A percentile compares a stretch with the other conserved stretches of the same genome.
These are phyloP conservation scores for Diaporthe sp. DNA, from an alignment of 2,329 filamentous ascomycete species.

Conservation along the genomic window DNA sequence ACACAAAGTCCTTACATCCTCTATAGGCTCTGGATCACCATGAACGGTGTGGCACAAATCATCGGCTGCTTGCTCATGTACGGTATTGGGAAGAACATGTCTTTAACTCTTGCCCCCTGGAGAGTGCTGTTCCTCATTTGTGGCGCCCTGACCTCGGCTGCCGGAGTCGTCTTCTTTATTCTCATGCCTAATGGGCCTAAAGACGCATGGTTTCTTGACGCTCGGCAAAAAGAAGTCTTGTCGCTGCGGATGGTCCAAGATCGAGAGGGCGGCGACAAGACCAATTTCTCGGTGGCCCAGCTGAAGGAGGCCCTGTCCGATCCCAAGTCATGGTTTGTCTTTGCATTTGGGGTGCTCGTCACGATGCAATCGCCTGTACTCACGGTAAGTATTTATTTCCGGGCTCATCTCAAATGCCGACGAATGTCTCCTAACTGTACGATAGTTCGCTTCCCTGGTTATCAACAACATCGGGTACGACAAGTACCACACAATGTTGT, in stretches of 20 bases:
- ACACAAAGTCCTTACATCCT: neutral
- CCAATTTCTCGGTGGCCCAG: slow-evolving; percentile 58
- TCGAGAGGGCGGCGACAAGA: slow-evolving; percentile 53
- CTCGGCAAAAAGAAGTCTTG: slow-evolving; percentile 58
- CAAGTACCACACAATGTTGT: slow-evolving; percentile 61
- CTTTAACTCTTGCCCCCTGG: slow-evolving; percentile 59
- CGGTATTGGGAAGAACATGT: slow-evolving; percentile 60
- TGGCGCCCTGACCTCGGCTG: slow-evolving; percentile 59
- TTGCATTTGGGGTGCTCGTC: slow-evolving; percentile 61
- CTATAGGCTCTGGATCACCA: slow-evolving; percentile 57
- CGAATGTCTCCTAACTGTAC: slow-evolving; percentile 34
- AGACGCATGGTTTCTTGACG: slow-evolving; percentile 64
- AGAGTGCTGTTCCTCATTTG: slow-evolving; percentile 63
- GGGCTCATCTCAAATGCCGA: neutral
- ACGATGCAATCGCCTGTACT: slow-evolving; percentile 62
- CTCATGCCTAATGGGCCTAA: slow-evolving; percentile 61
- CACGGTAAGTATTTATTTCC: slow-evolving; percentile 47
- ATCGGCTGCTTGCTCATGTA: slow-evolving; percentile 64
- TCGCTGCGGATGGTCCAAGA: slow-evolving; percentile 51
- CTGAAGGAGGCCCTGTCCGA: slow-evolving; percentile 60
- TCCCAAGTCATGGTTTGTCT: slow-evolving; percentile 59
- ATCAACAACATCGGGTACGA: slow-evolving; percentile 62
- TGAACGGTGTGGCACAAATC: slow-evolving; percentile 62
- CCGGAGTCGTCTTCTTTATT: slow-evolving; percentile 60
- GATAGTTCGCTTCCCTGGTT: slow-evolving; percentile 62